Base-by-base conservation (phyloP, 2,329 filamentous ascomycete species). In the Parasarocladium wereldwijsianum region DNA sequence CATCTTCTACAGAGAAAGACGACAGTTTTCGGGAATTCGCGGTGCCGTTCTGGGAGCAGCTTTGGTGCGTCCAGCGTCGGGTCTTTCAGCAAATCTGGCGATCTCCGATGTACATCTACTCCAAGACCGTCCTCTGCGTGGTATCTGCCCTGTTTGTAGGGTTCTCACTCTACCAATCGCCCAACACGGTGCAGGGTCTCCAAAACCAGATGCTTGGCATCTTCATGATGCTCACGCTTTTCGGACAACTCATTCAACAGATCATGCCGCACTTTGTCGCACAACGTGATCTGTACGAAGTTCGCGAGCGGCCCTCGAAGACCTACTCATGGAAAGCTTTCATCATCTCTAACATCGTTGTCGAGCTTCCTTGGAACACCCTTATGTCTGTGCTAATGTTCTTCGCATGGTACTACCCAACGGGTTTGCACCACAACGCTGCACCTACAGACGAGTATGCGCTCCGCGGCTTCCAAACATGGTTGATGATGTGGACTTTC, bases 291-390 rank as follows among this genome's bases (percentile, higher is more conserved):
- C 54, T 78, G 2, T 79, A 76, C 46, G 74, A 78, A 49, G 69
- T 69, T 9, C 70, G 72, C 21, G 75, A 78, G 46, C 62, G 73
- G 3, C 69, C 73, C 1, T 69, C 66, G 15, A 72, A 72, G 44
- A 62, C 70, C 0, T 79, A 79, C 51, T 66, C 64, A 15, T 79
- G 74, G 74, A 60, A 66, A 32, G 67, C 70, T 2, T 79, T 78
- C 47, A 66, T 79, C 49, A 51, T 76, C 20, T 60, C 66, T 37
- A 73, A 76, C 44, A 70, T 81, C 33, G 38, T 74, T 11, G 71
- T 77, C 32, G 76, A 83, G 47, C 51, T 82, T 1, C 72, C 75
- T 0, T 82, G 72, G 63, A 71, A 77, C 41, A 63, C 68, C 1
- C 47, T 78, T 25, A 61, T 67, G 48, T 63, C 64, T 8, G 51